Evolutionary conservation across 1,139 yeast species (phyloP).

Genomic region (Pichia sp.): DNA sequence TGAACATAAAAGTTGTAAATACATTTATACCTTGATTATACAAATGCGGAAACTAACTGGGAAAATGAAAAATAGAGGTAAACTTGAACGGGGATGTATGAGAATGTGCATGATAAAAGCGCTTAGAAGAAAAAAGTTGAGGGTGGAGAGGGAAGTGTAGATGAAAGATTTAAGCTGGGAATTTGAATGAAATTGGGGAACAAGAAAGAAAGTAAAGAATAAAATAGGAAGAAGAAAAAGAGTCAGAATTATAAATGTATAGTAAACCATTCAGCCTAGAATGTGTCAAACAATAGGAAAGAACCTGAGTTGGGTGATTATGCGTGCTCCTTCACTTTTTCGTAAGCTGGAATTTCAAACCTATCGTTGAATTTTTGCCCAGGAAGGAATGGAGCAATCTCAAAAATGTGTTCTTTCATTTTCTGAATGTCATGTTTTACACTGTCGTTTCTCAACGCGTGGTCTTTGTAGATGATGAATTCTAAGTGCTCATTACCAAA

Average conservation of each 20-base stretch:
- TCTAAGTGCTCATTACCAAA: conserved; percentile 49
- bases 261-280: background rate
- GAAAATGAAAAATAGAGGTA: background rate
- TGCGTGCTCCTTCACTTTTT: conserved; percentile 38
- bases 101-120: background rate
- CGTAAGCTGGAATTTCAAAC: conserved; percentile 65
- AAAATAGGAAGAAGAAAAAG: background rate
- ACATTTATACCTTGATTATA: background rate
- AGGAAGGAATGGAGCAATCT: conserved; percentile 70
- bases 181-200: no score
- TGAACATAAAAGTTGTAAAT: background rate
- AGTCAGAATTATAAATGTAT: background rate
- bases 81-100: background rate
- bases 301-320: background rate
- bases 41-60: background rate
- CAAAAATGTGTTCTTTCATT: conserved; percentile 53
- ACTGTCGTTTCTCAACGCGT: conserved; percentile 37
- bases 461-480: conserved; percentile 59
- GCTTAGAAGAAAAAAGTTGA: background rate
- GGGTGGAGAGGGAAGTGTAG: background rate
- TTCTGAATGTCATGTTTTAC: conserved; percentile 33
- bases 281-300: background rate
- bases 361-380: conserved; percentile 64
- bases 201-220: background rate
- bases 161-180: background rate